Conservation (phyloP, 164 flowering plant genomes). For the Berberis vulgaris region DNA sequence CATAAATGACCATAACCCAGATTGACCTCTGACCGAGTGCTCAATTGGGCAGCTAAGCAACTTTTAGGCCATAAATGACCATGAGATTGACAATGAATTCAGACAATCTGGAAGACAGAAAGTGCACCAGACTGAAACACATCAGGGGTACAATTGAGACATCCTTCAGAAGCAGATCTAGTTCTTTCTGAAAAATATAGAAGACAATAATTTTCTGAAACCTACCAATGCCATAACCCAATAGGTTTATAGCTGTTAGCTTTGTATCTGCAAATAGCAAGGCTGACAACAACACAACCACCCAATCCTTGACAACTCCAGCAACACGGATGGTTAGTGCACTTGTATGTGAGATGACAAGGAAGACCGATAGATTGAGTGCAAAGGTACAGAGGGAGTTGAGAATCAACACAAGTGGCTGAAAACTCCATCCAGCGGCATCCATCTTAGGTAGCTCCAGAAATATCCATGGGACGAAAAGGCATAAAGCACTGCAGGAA, state of each 20-base stretch:
- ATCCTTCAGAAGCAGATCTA: too few species aligned
- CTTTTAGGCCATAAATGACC: too few species aligned
- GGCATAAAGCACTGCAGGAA: constrained; percentile 75
- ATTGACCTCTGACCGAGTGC: too few species aligned
- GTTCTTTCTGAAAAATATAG: background rate
- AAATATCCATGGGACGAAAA: constrained; percentile 95
- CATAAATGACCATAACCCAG: too few species aligned
- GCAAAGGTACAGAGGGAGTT: constrained; percentile 96
- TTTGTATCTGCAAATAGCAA: constrained; percentile 89
- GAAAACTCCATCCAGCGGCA: constrained; percentile 71
- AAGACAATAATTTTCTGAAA: background rate
- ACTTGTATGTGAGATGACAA: constrained; percentile 94
- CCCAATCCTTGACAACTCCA: constrained; percentile 99
- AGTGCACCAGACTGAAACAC: background rate
- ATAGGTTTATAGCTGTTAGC: constrained; percentile 74
- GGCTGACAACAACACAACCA: constrained; percentile 87
- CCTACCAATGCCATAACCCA: constrained; percentile 91
- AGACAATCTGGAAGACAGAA: too few species aligned
- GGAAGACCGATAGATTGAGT: constrained; percentile 93
- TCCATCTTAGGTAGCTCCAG: constrained; percentile 91
- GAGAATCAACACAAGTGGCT: constrained; percentile 54
- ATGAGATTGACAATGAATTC: too few species aligned
- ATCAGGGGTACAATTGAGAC: too few species aligned
- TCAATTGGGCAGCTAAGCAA: too few species aligned
- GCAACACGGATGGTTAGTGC: constrained; percentile 98